A percentile compares a stretch with the other conserved stretches of the same genome.
Evolutionary conservation across 768 basidiomycete genomes (phyloP).

Genomic region (Psilocybe cyanescens): DNA sequence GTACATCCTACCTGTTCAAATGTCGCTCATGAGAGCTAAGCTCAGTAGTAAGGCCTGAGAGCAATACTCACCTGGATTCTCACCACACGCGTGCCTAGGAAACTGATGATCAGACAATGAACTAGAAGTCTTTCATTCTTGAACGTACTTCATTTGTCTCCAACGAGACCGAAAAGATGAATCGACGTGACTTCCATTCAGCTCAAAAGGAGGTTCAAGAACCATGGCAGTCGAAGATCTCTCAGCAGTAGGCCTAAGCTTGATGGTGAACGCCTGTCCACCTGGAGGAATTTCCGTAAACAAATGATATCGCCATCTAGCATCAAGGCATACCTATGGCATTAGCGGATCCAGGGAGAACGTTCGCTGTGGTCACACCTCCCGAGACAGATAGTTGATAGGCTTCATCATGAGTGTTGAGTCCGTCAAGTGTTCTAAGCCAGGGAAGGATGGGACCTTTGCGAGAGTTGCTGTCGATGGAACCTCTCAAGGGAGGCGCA

Average conservation of each 20-base stretch:
- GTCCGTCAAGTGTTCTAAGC: constrained; percentile 70
- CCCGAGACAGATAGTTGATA: constrained; percentile 68
- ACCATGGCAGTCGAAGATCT: constrained; percentile 75
- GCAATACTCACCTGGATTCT: constrained; percentile 51
- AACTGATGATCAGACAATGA: background rate
- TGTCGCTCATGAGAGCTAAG: background rate
- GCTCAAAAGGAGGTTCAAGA: constrained; percentile 68
- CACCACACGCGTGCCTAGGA: constrained; percentile 55
- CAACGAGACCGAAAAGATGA: constrained; percentile 50
- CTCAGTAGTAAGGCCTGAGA: background rate
- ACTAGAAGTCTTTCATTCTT: background rate
- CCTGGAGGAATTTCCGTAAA: constrained; percentile 35
- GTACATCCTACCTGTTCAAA: constrained; percentile 46
- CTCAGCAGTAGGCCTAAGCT: constrained; percentile 73
- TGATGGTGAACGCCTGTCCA: constrained; percentile 85
- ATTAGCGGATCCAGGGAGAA: constrained; percentile 74
- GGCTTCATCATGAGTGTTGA: constrained; percentile 78
- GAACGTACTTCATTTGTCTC: constrained; percentile 73
- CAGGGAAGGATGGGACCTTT: constrained; percentile 50
- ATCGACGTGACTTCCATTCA: constrained; percentile 46
- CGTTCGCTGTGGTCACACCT: constrained; percentile 72
- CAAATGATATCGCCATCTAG: background rate
- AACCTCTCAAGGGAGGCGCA: constrained; percentile 29
- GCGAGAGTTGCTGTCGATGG: constrained; percentile 57
- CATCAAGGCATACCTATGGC: constrained; percentile 47